Evolutionary conservation across 768 basidiomycete species (phyloP).

Genomic region (Russula virescens): DNA sequence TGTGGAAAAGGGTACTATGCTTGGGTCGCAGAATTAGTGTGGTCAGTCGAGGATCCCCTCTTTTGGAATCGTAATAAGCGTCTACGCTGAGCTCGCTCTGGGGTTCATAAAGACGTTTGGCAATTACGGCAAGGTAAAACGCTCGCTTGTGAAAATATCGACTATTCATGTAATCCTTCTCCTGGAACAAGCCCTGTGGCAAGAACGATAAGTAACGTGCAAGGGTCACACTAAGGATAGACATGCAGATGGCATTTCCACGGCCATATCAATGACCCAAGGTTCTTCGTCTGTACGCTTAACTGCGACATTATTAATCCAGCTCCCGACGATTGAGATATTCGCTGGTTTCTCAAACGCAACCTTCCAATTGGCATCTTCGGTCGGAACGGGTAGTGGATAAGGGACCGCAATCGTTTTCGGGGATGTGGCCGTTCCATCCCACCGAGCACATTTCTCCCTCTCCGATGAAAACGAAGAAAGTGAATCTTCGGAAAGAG

Average conservation of each 20-base stretch:
- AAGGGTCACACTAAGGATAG: background rate
- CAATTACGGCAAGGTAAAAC: constrained; percentile 80
- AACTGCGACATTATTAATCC: constrained; percentile 72
- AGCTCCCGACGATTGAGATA: constrained; percentile 77
- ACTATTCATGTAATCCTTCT: constrained; percentile 87
- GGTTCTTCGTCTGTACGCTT: constrained; percentile 59
- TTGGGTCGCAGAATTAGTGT: constrained; percentile 55
- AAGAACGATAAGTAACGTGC: background rate
- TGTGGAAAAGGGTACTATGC: constrained; percentile 37
- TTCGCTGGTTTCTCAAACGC: constrained; percentile 73
- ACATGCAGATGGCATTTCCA: constrained; percentile 80
- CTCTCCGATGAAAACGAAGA: background rate
- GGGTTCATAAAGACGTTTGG: constrained; percentile 47
- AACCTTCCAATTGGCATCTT: constrained; percentile 86
- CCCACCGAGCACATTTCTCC: constrained; percentile 3
- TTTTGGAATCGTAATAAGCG: constrained; percentile 51
- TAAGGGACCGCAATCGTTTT: constrained; percentile 55
- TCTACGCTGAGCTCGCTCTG: constrained; percentile 49
- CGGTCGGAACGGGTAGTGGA: constrained; percentile 59
- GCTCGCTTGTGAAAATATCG: constrained; percentile 91
- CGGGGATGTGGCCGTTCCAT: background rate
- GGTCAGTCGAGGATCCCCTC: constrained; percentile 59
- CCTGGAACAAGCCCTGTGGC: constrained; percentile 75
- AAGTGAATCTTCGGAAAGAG: constrained; percentile 44
- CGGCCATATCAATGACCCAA: constrained; percentile 72